A percentile compares a stretch with the other conserved stretches of the same genome.
These are phyloP conservation scores for Coemansia javaensis DNA, from an alignment of 192 early-diverging fungal genomes.

Conservation along the genomic window DNA sequence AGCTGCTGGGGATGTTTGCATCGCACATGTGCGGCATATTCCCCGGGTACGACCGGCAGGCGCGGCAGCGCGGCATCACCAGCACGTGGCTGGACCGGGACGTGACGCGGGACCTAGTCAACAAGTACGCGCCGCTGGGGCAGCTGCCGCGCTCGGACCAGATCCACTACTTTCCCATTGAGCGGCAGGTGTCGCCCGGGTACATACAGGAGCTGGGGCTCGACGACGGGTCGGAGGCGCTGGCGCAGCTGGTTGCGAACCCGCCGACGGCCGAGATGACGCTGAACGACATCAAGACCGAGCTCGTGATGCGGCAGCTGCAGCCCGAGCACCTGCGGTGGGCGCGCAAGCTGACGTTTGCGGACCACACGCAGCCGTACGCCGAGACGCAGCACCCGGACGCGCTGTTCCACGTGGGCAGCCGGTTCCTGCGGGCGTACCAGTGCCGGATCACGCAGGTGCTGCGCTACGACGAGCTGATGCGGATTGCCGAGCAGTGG, in stretches of 20 bases:
- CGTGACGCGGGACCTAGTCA: constrained; percentile 46
- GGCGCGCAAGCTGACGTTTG: constrained; percentile 51
- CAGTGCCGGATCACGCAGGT: constrained; percentile 40
- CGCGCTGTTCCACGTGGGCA: constrained; percentile 48
- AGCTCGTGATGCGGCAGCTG: constrained; percentile 38
- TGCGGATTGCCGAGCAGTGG: constrained; percentile 51
- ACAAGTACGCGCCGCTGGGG: constrained; percentile 46
- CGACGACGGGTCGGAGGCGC: constrained; percentile 24
- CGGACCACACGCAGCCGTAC: constrained; percentile 50
- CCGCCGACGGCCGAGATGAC: constrained; percentile 47
- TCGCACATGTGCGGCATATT: constrained; percentile 49
- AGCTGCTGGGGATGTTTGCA: constrained; percentile 46
- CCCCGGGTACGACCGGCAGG: constrained; percentile 44
- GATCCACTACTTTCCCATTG: constrained; percentile 50
- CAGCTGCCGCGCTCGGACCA: constrained; percentile 42
- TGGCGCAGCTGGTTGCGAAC: constrained; percentile 14
- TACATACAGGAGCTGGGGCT: constrained; percentile 25
- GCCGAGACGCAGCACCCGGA: constrained; percentile 48
- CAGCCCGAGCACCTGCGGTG: constrained; percentile 50
- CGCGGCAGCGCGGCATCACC: constrained; percentile 33
- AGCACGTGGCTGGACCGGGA: constrained; percentile 49
- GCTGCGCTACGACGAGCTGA: constrained; percentile 49
- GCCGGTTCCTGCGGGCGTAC: constrained; percentile 45
- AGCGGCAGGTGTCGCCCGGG: constrained; percentile 31
- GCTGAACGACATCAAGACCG: constrained; percentile 45